Conservation (phyloP, 2,329 filamentous ascomycete species). For the Fusarium sp. region DNA sequence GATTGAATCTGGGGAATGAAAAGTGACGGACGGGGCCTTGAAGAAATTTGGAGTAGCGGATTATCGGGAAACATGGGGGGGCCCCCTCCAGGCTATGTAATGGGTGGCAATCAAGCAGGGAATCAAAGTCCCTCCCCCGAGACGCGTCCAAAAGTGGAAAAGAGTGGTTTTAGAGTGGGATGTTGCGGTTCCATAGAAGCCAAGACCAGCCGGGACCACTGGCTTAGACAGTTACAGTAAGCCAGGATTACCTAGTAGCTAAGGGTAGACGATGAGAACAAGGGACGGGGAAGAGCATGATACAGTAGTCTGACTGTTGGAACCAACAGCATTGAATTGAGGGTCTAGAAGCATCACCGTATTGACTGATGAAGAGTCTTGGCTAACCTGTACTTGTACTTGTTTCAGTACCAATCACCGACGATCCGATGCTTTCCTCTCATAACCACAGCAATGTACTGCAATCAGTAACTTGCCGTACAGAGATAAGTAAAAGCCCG, state of each 20-base stretch:
- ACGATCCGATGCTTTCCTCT: neutral
- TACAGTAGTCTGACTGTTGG: neutral
- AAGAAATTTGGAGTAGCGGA: constrained; percentile 31
- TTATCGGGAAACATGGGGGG: constrained; percentile 7
- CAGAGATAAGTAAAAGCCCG: neutral
- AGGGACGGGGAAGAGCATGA: neutral
- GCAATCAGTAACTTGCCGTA: neutral
- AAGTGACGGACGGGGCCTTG: constrained; percentile 10
- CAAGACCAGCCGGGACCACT: neutral
- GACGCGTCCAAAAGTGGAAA: neutral
- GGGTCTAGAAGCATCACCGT: neutral
- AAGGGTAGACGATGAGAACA: neutral
- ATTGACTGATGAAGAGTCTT: neutral
- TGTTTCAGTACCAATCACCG: neutral
- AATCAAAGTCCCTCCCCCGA: neutral
- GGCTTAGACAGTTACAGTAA: no score
- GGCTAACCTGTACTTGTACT: neutral
- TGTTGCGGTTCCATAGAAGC: neutral
- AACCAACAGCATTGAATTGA: neutral
- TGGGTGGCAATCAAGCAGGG: constrained; percentile 21
- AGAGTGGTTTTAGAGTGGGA: neutral
- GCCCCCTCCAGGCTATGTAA: neutral
- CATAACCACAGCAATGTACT: neutral
- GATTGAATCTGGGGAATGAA: constrained; percentile 25
- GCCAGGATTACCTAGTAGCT: no score